Conservation (phyloP, 2,329 filamentous ascomycete species). For the Fusarium austroafricanum region DNA sequence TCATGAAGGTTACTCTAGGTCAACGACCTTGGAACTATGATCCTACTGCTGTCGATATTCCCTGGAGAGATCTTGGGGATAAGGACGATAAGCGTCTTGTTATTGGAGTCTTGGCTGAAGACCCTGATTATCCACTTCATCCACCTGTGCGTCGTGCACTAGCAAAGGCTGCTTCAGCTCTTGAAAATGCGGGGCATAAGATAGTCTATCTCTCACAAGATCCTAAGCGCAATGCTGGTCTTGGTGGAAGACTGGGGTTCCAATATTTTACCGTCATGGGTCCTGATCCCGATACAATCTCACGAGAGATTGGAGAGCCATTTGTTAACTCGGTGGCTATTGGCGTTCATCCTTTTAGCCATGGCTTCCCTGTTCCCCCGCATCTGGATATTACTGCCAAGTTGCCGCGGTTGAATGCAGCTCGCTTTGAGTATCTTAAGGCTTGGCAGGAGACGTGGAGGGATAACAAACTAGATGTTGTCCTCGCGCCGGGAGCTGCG, state of each 20-base stretch:
- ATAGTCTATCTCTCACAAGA: constrained; percentile 52
- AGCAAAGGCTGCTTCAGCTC: constrained; percentile 51
- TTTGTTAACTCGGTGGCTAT: constrained; percentile 34
- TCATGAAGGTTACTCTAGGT: constrained; percentile 54
- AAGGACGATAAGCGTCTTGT: constrained; percentile 38
- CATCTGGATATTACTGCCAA: neutral
- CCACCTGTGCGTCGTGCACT: constrained; percentile 62
- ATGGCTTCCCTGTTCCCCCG: constrained; percentile 27
- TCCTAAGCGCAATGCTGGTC: constrained; percentile 14
- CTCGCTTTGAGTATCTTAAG: constrained; percentile 10
- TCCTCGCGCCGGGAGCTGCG: constrained; percentile 31
- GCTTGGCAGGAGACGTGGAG: constrained; percentile 32
- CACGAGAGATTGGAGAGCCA: constrained; percentile 33
- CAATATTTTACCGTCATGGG: constrained; percentile 36
- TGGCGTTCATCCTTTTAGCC: constrained; percentile 32
- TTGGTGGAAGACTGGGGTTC: constrained; percentile 35
- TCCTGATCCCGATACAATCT: constrained; percentile 21
- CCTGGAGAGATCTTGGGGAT: constrained; percentile 56
- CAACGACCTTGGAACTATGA: constrained; percentile 60
- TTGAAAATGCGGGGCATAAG: constrained; percentile 59
- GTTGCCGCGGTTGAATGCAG: constrained; percentile 17
- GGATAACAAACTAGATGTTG: constrained; percentile 33
- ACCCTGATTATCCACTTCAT: constrained; percentile 61
- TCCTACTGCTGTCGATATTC: constrained; percentile 53
- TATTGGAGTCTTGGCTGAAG: constrained; percentile 62